Evolutionary conservation across 2,329 filamentous ascomycete genomes (phyloP).

Genomic region (Exophiala sp.): DNA sequence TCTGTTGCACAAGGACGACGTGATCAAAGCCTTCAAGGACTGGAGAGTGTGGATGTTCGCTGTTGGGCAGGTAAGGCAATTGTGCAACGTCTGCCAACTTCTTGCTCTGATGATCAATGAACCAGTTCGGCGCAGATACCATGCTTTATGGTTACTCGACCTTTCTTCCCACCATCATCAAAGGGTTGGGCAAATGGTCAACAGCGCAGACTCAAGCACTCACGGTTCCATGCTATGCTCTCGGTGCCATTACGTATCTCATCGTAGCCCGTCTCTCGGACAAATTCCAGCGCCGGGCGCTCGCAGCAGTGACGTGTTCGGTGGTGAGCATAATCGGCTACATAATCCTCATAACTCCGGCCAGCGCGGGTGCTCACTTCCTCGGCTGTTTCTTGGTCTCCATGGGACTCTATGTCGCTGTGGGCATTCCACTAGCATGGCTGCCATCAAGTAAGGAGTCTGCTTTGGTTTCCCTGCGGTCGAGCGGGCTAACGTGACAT

Average conservation of each 20-base stretch:
- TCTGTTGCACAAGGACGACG: slow-evolving; percentile 56
- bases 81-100: background rate
- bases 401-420: slow-evolving; percentile 60
- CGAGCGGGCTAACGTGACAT: slow-evolving; percentile 50
- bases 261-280: slow-evolving; percentile 62
- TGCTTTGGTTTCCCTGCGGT: slow-evolving; percentile 29
- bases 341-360: slow-evolving; percentile 58
- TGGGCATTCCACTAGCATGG: slow-evolving; percentile 53
- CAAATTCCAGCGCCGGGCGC: slow-evolving; percentile 56
- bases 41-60: slow-evolving; percentile 71
- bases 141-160: slow-evolving; percentile 75
- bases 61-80: slow-evolving; percentile 41
- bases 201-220: slow-evolving; percentile 64
- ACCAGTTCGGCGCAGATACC: slow-evolving; percentile 63
- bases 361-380: slow-evolving; percentile 60
- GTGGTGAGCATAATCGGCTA: slow-evolving; percentile 62
- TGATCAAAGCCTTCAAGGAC: slow-evolving; percentile 61
- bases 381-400: slow-evolving; percentile 73
- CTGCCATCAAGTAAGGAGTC: slow-evolving; percentile 30
- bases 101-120: background rate
- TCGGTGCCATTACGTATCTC: slow-evolving; percentile 67
- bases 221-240: slow-evolving; percentile 70
- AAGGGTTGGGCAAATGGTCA: slow-evolving; percentile 59
- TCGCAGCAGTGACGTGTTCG: slow-evolving; percentile 60
- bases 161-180: slow-evolving; percentile 73